Evolutionary conservation across 1,284 basidiomycete genomes (phyloP), one percentile per base, ranked within the genome.

Genomic region (Trichosporon sp.): DNA sequence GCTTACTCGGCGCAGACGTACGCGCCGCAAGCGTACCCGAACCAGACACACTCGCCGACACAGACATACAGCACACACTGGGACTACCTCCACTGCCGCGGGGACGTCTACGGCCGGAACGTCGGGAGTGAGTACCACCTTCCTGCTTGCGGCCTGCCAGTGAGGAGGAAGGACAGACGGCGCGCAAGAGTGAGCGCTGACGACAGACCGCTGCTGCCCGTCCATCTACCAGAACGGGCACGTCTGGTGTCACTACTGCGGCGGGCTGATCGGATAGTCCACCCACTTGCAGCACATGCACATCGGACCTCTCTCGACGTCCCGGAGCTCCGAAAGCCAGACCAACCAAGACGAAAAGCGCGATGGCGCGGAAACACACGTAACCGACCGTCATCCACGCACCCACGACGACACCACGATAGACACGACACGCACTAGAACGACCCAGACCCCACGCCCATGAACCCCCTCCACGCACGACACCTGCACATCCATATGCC

Each of bases 171-270:
- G n/a, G n/a, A n/a, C n/a, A n/a, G n/a, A n/a, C n/a, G n/a, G n/a
- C n/a, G n/a, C n/a, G n/a, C n/a, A n/a, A 38, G 35, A 13, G 13
- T 7, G 35, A 38, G 47, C 13, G 56, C 56, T 60, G 56, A 60
- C 56, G 18, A n/a, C 56, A 60, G 56, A 60, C 18, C 15, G 56
- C 5, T 60, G 56, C 56, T 60, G 56, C 29, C 56, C 56, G 7
- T 60, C 56, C 3, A 60, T 60, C 18, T 60, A 60, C 56, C 21
- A 32, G 56, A 60, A 60, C 29, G 56, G 56, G 15, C 29, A 31
- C 27, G 56, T 60, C 29, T 60, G 56, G 56, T 60, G 56, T 60
- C 56, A 60, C 56, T 60, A 60, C 9, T 60, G 56, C 18, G 29
- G 56, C 5, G 56, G 56, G 27, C 56, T 60, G 15, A 60, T 60